A percentile compares a stretch with the other conserved stretches of the same genome.
Evolutionary conservation across 805 yeast genomes (phyloP).

Genomic region (Groenewaldozyma salmanticensis): DNA sequence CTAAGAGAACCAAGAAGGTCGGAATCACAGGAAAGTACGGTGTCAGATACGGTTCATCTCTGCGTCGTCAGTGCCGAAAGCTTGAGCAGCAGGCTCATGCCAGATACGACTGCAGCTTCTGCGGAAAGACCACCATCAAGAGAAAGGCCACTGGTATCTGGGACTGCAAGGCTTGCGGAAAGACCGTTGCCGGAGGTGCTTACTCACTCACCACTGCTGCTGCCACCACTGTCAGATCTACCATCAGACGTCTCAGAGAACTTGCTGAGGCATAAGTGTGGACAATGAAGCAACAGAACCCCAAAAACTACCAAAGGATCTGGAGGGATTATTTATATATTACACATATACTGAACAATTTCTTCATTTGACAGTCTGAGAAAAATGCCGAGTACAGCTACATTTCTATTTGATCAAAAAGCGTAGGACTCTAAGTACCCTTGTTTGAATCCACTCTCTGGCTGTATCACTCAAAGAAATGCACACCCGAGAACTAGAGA

Average conservation of each 20-base stretch:
- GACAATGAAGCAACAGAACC: neutral
- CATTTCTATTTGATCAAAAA: too few relatives aligned
- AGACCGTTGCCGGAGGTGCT: conserved; percentile 99
- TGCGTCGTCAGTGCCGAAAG: conserved; percentile 99
- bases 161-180: conserved; percentile 89
- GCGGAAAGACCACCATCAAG: conserved; percentile 98
- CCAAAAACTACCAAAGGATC: too few relatives aligned
- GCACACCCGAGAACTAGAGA: too few relatives aligned
- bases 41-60: conserved; percentile 99
- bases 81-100: conserved; percentile 98
- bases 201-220: conserved; percentile 97
- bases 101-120: conserved; percentile 98
- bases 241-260: conserved; percentile 99
- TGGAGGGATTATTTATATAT: too few relatives aligned
- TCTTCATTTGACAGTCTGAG: too few relatives aligned
- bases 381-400: too few relatives aligned
- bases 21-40: conserved; percentile 99
- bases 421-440: too few relatives aligned
- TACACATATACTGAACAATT: too few relatives aligned
- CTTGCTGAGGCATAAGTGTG: conserved; percentile 89
- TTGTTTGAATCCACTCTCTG: too few relatives aligned
- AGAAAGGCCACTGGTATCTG: conserved; percentile 99
- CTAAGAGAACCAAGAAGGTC: conserved; percentile 99
- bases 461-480: too few relatives aligned
- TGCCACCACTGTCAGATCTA: conserved; percentile 99